These are phyloP conservation scores for Fusarium sp. DNA, from an alignment of 2,329 filamentous ascomycete species.

Conservation along the genomic window DNA sequence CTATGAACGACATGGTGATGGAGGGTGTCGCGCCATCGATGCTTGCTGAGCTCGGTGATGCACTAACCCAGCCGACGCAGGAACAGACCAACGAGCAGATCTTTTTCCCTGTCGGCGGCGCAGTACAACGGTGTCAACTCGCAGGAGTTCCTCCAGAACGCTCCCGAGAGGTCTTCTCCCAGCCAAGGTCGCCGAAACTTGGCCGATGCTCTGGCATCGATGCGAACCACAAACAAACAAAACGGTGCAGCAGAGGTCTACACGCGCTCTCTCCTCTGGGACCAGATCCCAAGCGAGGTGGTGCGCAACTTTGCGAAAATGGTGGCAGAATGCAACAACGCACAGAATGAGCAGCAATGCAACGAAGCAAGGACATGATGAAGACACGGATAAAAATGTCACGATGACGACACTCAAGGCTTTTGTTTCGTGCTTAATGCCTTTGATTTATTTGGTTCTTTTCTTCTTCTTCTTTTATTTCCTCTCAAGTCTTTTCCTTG, in stretches of 20 bases:
- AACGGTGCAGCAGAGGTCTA: conserved; percentile 85
- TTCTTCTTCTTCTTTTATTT: conserved; percentile 23
- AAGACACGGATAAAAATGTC: conserved; percentile 50
- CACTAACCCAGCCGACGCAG: conserved; percentile 79
- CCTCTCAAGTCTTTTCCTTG: conserved; percentile 37
- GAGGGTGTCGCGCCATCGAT: conserved; percentile 65
- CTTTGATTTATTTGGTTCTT: conserved; percentile 29
- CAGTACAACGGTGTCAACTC: conserved; percentile 84
- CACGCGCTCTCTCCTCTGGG: conserved; percentile 91
- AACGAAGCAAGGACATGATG: conserved; percentile 56
- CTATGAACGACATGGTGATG: conserved; percentile 56
- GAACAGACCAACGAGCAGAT: conserved; percentile 90
- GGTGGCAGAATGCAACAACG: conserved; percentile 78
- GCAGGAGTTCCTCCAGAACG: conserved; percentile 75
- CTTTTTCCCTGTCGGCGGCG: conserved; percentile 84
- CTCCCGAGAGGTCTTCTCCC: conserved; percentile 61
- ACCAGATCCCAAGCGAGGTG: conserved; percentile 91
- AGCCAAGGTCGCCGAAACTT: conserved; percentile 79
- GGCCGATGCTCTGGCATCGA: conserved; percentile 81
- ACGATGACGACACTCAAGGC: conserved; percentile 52
- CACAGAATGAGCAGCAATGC: conserved; percentile 57
- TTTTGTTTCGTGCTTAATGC: conserved; percentile 27
- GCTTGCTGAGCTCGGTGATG: conserved; percentile 75
- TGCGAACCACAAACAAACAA: conserved; percentile 78
- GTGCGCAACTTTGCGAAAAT: conserved; percentile 93